Evolutionary conservation across 2,329 filamentous ascomycete species (phyloP), one percentile per base, ranked within the genome.

Genomic region (Botrytis galanthina): DNA sequence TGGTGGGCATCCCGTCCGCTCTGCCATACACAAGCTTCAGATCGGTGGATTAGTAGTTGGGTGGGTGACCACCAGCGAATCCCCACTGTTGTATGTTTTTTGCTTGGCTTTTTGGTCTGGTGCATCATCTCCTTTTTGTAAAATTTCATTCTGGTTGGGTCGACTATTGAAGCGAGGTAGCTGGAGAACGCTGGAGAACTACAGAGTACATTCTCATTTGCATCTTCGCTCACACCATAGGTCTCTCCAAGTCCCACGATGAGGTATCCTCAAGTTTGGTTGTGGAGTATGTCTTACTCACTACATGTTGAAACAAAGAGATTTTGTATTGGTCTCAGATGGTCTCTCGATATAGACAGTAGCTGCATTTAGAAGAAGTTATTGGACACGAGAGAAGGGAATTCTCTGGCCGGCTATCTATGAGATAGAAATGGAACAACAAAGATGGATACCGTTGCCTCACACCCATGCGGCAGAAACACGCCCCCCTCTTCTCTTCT

Each of bases 11-110:
- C 60, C 60, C 63, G 44, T 66, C 63, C 63, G 63, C 63, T 66
- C 63, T 66, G 63, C 63, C 63, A 66, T 51, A 66, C 44, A 66
- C 63, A 66, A 66, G n/a, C n/a, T 64, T 64, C 60, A 62, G 60
- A 62, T 62, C 60, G 60, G 60, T 62, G 37, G 60, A 62, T 62
- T 62, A 62, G 60, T 62, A 62, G 60, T 62, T 62, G 60, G 60
- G 60, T 62, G 60, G 60, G 60, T 37, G 32, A 66, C 63, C 42
- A 48, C 29, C 63, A 62, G 60, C 60, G 37, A 62, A 62, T 62
- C 60, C 60, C 60, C 37, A 42, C 60, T 62, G 60, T 42, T 62
- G 60, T 62, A 62, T 42, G 60, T 62, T n/a, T 8, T 4, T 42
- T 26, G 22, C 22, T 4, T 18, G 9, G 0, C 22, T 29, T n/a